Evolutionary conservation across 805 yeast genomes (phyloP).

Genomic region (Sugiyamaella valdiviana): DNA sequence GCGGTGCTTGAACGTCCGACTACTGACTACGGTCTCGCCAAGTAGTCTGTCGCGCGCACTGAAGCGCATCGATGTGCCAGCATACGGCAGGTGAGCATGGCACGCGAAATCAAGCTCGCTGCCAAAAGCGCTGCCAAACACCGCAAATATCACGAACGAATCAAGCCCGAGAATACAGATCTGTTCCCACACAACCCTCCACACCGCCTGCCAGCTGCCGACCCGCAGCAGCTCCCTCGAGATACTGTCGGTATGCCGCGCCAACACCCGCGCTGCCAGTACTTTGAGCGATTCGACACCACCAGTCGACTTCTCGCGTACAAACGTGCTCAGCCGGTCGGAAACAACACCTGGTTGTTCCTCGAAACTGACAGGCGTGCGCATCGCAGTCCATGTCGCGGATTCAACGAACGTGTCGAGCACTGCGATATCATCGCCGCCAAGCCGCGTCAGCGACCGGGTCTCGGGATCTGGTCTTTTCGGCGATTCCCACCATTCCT

Average conservation of each 20-base stretch:
- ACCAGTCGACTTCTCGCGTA: too few species aligned
- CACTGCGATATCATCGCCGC: neutral
- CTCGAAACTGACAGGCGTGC: too few species aligned
- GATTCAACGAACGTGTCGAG: neutral
- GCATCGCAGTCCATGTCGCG: neutral
- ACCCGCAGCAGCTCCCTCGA: constrained; percentile 4
- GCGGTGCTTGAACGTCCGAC: constrained; percentile 12
- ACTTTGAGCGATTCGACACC: constrained; percentile 1
- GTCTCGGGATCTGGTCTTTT: too few species aligned
- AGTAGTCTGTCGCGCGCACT: constrained; percentile 3
- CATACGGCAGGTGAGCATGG: constrained; percentile 4
- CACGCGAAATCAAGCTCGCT: constrained; percentile 11
- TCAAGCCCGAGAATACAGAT: constrained; percentile 16
- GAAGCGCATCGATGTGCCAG: neutral
- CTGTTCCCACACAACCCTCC: constrained; percentile 16
- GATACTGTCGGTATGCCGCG: neutral
- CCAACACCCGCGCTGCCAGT: constrained; percentile 6
- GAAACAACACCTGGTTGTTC: too few species aligned
- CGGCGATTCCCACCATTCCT: too few species aligned
- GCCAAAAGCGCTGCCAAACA: constrained; percentile 12
- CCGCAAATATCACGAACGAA: constrained; percentile 12
- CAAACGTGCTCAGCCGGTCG: too few species aligned
- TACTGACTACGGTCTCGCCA: neutral
- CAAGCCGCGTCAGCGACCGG: neutral
- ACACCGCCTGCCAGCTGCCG: constrained; percentile 11